phyloP scores from a whole-genome alignment of 306 rosid species.

The Hylodesmum podocarpum region DNA sequence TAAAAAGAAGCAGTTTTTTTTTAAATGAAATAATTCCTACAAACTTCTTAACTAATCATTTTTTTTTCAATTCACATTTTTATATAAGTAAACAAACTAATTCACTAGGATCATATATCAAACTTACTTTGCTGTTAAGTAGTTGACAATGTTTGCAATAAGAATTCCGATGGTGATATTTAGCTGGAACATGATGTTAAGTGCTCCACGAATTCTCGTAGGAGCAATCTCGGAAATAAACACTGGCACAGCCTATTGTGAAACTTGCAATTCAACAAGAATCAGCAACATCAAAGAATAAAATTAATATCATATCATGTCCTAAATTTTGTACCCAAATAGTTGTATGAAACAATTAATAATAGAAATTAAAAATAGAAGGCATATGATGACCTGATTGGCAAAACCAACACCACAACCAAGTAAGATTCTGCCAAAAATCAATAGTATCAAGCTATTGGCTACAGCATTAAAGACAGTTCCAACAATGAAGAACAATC shows the following conservation, averaged over 20 bases:
- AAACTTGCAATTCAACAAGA: background rate
- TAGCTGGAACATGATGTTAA: conserved; percentile 65
- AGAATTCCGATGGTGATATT: conserved; percentile 67
- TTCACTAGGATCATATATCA: background rate
- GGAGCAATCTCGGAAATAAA: conserved; percentile 76
- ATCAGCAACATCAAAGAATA: background rate
- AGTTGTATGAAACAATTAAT: background rate
- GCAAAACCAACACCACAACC: conserved; percentile 89
- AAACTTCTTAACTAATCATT: no score
- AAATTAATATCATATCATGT: background rate
- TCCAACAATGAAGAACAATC: conserved; percentile 58
- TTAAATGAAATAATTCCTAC: no score
- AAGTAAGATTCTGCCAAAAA: conserved; percentile 57
- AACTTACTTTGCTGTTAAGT: conserved; percentile 47
- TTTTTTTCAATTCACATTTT: no score
- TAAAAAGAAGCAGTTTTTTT: no score
- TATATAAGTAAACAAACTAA: no score
- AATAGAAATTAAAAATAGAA: background rate
- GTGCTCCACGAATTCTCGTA: conserved; percentile 70
- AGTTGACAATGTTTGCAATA: conserved; percentile 57
- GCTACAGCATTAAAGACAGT: conserved; percentile 52
- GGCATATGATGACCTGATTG: conserved; percentile 47
- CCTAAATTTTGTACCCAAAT: background rate
- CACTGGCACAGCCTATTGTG: conserved; percentile 55
- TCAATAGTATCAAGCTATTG: conserved; percentile 46